Conservation (phyloP, 2,329 filamentous ascomycete species). For the Fonsecaea nubica region DNA sequence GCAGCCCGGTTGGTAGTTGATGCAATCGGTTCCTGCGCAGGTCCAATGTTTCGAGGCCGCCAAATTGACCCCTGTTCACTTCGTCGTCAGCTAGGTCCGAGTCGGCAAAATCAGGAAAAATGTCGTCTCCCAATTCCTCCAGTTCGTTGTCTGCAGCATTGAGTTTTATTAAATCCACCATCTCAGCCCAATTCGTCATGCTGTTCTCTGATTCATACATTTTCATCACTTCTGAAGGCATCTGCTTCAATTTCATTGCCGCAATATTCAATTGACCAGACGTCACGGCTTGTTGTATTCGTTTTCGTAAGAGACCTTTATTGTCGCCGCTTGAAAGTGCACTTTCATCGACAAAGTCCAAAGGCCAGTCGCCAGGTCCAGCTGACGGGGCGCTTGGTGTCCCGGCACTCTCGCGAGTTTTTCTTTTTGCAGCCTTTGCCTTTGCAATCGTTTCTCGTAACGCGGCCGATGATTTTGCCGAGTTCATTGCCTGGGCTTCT, state of each 20-base stretch:
- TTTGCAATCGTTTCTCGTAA: conserved; percentile 91
- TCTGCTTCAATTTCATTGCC: conserved; percentile 76
- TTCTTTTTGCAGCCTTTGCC: conserved; percentile 67
- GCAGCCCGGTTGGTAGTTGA: conserved; percentile 75
- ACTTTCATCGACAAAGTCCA: conserved; percentile 55
- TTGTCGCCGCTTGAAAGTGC: conserved; percentile 63
- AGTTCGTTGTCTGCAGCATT: conserved; percentile 91
- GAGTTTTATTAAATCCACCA: conserved; percentile 83
- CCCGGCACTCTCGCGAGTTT: conserved; percentile 13
- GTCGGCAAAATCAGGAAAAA: conserved; percentile 75
- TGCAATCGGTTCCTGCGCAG: conserved; percentile 82
- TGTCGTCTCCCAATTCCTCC: conserved; percentile 70
- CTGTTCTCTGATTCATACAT: conserved; percentile 83
- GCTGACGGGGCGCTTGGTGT: background rate
- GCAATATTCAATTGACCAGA: conserved; percentile 88
- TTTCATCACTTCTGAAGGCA: conserved; percentile 80
- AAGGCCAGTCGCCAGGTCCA: background rate
- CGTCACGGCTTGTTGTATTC: conserved; percentile 73
- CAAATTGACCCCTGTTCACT: conserved; percentile 78
- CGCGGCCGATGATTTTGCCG: conserved; percentile 75
- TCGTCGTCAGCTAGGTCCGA: conserved; percentile 67
- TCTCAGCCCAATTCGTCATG: conserved; percentile 80
- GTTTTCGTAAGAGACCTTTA: conserved; percentile 73
- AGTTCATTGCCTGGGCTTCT: conserved; percentile 43
- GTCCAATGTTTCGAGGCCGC: conserved; percentile 79